Base-by-base conservation (phyloP, 1,284 basidiomycete genomes). In the Jaminaea rosea region DNA sequence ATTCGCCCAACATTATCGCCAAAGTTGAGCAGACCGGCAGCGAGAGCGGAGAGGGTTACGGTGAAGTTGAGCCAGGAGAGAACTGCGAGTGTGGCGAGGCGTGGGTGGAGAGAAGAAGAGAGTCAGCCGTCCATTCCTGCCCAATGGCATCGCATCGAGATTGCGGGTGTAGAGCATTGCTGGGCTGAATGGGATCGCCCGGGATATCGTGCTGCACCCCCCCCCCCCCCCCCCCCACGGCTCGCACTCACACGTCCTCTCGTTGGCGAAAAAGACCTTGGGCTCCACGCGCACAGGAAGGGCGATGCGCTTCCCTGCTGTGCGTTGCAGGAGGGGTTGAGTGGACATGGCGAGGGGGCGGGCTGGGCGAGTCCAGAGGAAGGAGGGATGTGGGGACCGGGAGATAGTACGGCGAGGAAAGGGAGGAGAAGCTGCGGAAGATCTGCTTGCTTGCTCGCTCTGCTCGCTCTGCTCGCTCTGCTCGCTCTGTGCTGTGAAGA, bases 311-410 rank as follows among this genome's bases (percentile, higher is more conserved):
- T 73, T 73, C 46, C 69, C 69, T 2, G 90, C 88, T 15, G 92
- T 94, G 55, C 94, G 85, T 77, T 98, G 93, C 44, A 99, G 85
- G 44, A 98, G 83, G 19, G 94, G 94, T 76, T 97, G 94, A 50
- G 91, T 94, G 17, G 93, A 98, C 94, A 96, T 94, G 55, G 29
- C 29, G 34, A 36, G 34, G 4, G 3, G 6, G 34, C 6, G 6
- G 21, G 34, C 4, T 36, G 34, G 34, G 34, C 34, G 10, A 21
- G 34, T 10, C n/a, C 34, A 36, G n/a, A 15, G 34, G 21, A 3
- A 36, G 34, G 4, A 10, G 34, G 34, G 34, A 36, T n/a, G n/a
- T 10, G 34, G 34, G 4, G 21, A 3, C 10, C 9, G 34, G 4
- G 34, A 3, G 4, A 36, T 36, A 10, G 21, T 3, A 4, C 4